These are phyloP conservation scores for Eucalyptus grandis DNA, from an alignment of 345 rosid species.

Conservation along the genomic window DNA sequence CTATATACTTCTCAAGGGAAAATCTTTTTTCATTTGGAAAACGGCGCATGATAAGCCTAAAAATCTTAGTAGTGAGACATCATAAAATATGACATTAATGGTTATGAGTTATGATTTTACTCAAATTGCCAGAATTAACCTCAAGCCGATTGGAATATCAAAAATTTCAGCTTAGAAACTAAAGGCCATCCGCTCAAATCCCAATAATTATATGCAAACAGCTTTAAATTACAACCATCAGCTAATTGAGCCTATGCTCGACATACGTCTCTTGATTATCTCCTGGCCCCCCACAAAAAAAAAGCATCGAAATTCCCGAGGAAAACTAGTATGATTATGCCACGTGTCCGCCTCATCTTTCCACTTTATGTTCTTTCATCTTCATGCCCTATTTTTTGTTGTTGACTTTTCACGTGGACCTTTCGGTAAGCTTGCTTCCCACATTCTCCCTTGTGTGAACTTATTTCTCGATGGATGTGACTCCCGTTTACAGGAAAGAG, in stretches of 20 bases:
- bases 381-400: background rate
- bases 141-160: accelerated
- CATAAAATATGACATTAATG: background rate
- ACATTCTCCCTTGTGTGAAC: background rate
- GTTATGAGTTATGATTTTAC: background rate
- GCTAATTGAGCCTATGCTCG: background rate
- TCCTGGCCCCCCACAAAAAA: background rate
- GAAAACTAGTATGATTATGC: background rate
- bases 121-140: background rate
- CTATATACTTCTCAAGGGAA: background rate
- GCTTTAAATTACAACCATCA: accelerated
- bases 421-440: background rate
- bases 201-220: background rate
- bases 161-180: too few species aligned
- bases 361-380: background rate
- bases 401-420: background rate
- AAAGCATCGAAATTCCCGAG: background rate
- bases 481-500: background rate
- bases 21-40: background rate
- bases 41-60: background rate
- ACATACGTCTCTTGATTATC: background rate
- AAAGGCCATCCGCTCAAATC: background rate
- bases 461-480: background rate
- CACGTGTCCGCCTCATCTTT: background rate
- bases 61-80: background rate